Conservation (phyloP, 2,329 filamentous ascomycete genomes). For the Fusarium ambrosium region DNA sequence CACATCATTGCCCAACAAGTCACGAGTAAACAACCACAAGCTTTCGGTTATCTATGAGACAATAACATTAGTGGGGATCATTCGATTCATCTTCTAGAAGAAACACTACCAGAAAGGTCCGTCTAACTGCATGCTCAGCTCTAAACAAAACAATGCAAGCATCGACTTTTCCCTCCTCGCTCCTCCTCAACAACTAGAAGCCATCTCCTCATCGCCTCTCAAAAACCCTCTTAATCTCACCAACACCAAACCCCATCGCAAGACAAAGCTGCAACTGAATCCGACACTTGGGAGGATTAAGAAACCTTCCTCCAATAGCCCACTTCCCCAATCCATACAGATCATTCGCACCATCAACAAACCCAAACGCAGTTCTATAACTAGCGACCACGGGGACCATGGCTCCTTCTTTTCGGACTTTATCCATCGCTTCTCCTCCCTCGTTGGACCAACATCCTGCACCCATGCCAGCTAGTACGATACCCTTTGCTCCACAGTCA, state of each 20-base stretch:
- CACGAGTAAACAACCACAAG: background rate
- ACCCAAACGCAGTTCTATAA: conserved; percentile 62
- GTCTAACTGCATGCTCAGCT: background rate
- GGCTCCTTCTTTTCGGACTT: conserved; percentile 58
- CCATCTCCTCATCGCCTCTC: background rate
- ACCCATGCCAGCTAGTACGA: conserved; percentile 68
- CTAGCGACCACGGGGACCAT: conserved; percentile 61
- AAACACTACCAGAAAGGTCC: background rate
- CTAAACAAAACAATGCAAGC: background rate
- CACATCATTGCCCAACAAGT: background rate
- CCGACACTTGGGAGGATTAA: conserved; percentile 66
- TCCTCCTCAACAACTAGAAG: background rate
- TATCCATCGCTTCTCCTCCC: conserved; percentile 54
- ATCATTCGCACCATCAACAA: conserved; percentile 52
- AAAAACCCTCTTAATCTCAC: background rate
- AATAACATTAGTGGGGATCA: background rate
- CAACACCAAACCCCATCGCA: conserved; percentile 5
- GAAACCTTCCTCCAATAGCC: conserved; percentile 58
- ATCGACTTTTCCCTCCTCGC: background rate
- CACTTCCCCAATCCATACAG: conserved; percentile 36
- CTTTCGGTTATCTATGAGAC: too few species aligned
- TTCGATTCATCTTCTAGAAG: background rate
- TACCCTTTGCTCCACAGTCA: conserved; percentile 60
- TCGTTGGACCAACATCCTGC: conserved; percentile 60
- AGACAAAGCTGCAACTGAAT: conserved; percentile 62